Base-by-base conservation (phyloP, 768 basidiomycete species). In the Neoboletus magnificus region DNA sequence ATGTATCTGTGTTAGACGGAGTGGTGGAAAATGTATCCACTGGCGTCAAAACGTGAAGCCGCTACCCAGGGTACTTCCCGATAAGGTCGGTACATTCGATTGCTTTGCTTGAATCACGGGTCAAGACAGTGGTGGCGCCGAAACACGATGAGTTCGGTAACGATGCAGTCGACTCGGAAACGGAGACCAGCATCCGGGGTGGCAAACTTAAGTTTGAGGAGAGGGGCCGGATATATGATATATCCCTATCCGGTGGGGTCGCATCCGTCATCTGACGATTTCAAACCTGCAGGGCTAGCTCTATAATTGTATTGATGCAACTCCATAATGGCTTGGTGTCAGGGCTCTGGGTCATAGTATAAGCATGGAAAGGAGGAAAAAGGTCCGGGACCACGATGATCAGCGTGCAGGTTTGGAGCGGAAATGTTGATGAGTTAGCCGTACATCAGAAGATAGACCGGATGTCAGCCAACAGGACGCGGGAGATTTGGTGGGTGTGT, bases 141-240 rank as follows among this genome's bases (percentile, higher is more conserved):
- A 18, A 18, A 52, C 37, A 32, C 36, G 48, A 11, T 30, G 37
- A 32, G 3, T 29, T 32, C 22, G 40, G 44, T 32, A 36, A 33
- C n/a, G 32, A 48, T 20, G 33, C 7, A 35, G 29, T 37, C 12
- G 47, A 48, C 39, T 32, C 40, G 32, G 56, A 49, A 44, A 53
- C 44, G n/a, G 18, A 33, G 30, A 48, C 25, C 53, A 50, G 48
- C 23, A 8, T 52, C 25, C 20, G 45, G 13, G 41, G 37, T 22
- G 37, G 51, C 12, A 66, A 52, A 41, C 50, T 57, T 55, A 48
- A 41, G 52, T 52, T 57, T 32, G 47, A 61, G 47, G 27, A 48
- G n/a, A 43, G 55, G n/a, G 54, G 44, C 41, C 25, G 18, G 37
- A 46, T 46, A 41, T 43, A 43, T 37, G 40, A 55, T 37, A 11